Evolutionary conservation across 306 rosid species (phyloP), one percentile per base, ranked within the genome.

Genomic region (Purshia tridentata): DNA sequence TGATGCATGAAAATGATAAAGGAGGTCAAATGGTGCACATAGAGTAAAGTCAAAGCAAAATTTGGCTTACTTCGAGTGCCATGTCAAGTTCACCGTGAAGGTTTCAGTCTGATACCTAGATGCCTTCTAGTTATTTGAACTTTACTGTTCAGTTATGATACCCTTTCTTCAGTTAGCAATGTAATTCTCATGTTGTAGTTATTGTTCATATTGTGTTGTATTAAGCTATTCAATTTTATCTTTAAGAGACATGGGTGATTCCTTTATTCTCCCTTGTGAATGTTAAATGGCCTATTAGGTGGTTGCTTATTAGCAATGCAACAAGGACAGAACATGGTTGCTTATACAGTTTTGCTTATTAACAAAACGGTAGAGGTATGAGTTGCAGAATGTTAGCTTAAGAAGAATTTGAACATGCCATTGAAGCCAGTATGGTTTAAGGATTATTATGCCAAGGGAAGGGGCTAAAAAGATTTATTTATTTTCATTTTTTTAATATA

Each of bases 291-390:
- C 11, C 40, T 19, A 46, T 65, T 65, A 20, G 41, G 12, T 45
- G 54, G 9, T 65, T 65, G 66, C 7, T 14, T 41, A 8, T 12
- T 45, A 65, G 54, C 37, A 18, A 20, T 44, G 40, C 19, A 65
- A 46, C 70, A 65, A 45, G 70, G 70, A 46, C 39, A 45, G 54
- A 45, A 46, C 40, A 20, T 20, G 54, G 39, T 65, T 19, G 54
- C 39, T 13, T 45, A 10, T 65, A n/a, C n/a, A n/a, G n/a, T n/a
- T n/a, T n/a, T n/a, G n/a, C n/a, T n/a, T n/a, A n/a, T n/a, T n/a
- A n/a, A n/a, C n/a, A n/a, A n/a, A n/a, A n/a, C n/a, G n/a, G n/a
- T n/a, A n/a, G n/a, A 19, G 53, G 70, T 45, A 12, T 12, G 55
- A 46, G 41, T 47, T 66, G 20, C 16, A 1, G 20, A 66, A 66